Percentiles rank a stretch among this genome's conserved stretches.
Conservation (phyloP, 306 rosid species). For the Acacia acuminata region DNA sequence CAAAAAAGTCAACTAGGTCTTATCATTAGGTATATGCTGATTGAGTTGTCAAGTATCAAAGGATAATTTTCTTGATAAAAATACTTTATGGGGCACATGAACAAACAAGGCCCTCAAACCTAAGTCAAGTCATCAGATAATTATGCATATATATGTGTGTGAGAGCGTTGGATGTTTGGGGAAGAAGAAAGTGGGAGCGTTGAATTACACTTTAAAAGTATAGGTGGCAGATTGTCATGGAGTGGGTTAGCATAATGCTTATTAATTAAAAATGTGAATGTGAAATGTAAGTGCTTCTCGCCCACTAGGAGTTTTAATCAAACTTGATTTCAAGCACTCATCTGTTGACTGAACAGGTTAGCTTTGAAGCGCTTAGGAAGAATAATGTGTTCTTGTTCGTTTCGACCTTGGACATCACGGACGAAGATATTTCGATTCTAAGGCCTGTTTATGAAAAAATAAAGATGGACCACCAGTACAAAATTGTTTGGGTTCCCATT, state of each 20-base stretch:
- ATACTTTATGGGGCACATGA: no score
- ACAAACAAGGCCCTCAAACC: no score
- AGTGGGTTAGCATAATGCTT: background rate
- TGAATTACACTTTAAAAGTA: no score
- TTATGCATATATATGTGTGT: no score
- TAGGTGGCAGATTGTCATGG: no score
- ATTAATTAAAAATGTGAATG: no score
- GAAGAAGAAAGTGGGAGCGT: background rate
- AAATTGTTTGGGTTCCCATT: constrained; percentile 64
- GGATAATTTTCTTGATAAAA: no score
- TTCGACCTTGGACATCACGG: constrained; percentile 42
- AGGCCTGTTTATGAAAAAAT: constrained; percentile 35
- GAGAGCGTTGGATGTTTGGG: no score
- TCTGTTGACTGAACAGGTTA: constrained; percentile 25
- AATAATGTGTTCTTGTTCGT: constrained; percentile 45
- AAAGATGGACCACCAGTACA: constrained; percentile 26
- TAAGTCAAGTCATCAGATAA: no score
- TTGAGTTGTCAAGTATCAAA: background rate
- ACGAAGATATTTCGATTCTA: constrained; percentile 33
- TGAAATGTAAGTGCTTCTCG: no score
- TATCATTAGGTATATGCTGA: background rate
- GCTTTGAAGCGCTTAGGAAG: constrained; percentile 39
- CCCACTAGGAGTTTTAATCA: no score
- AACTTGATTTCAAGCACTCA: background rate
- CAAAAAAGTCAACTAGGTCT: no score